Percentiles rank a stretch among this genome's conserved stretches.
Conservation (phyloP, 2,329 filamentous ascomycete species). For the Chrysosporium keratinophilum region DNA sequence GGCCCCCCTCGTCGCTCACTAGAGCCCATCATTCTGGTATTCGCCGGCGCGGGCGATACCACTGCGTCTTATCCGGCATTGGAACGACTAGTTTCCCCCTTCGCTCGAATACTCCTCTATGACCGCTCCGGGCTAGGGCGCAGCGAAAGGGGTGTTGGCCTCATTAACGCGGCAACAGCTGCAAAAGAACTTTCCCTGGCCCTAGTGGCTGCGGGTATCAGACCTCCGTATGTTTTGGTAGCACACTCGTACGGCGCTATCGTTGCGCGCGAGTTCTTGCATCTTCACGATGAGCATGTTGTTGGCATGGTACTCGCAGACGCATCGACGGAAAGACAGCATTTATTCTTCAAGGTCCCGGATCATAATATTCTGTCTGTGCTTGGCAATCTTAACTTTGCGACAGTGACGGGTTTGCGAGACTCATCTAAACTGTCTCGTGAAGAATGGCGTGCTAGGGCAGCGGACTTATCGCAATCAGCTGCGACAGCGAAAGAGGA, state of each 20-base stretch:
- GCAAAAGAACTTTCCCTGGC: constrained; percentile 26
- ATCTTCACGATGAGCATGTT: constrained; percentile 24
- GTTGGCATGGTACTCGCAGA: constrained; percentile 32
- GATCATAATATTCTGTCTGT: constrained; percentile 26
- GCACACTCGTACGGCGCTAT: constrained; percentile 35
- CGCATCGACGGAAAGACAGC: constrained; percentile 27
- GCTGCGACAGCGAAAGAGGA: constrained; percentile 20
- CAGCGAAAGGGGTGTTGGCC: constrained; percentile 22
- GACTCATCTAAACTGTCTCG: constrained; percentile 22
- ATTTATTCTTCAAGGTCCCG: constrained; percentile 25
- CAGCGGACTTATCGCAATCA: constrained; percentile 24
- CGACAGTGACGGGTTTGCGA: constrained; percentile 26
- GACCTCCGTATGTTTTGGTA: constrained; percentile 27
- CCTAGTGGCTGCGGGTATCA: constrained; percentile 19
- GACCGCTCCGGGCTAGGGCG: constrained; percentile 32
- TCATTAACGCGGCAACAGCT: constrained; percentile 20
- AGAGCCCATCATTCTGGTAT: constrained; percentile 27
- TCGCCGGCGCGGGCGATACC: constrained; percentile 30
- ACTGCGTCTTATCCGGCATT: constrained; percentile 27
- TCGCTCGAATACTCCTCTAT: constrained; percentile 27
- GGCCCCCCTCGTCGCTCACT: constrained; percentile 19
- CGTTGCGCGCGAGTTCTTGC: constrained; percentile 32
- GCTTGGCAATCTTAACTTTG: constrained; percentile 24
- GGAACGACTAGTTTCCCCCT: constrained; percentile 23
- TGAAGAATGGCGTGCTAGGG: constrained; percentile 28